Conservation (phyloP, 768 basidiomycete genomes). For the Hypsizygus marmoreus region DNA sequence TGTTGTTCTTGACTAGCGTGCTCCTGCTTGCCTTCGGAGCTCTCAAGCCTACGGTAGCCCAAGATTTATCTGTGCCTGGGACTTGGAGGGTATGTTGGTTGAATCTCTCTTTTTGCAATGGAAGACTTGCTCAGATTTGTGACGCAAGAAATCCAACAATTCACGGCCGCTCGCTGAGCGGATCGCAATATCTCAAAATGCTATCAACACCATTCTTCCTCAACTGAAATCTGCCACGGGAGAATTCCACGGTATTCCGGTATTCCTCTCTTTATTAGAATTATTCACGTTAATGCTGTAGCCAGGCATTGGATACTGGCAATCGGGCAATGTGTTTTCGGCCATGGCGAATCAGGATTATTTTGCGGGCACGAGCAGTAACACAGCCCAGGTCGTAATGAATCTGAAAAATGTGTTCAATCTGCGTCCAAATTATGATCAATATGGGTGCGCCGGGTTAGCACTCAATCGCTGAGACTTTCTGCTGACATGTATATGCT, state of each 20-base stretch:
- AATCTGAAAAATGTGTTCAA: constrained; percentile 44
- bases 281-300: neutral
- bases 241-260: constrained; percentile 43
- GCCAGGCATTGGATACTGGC: constrained; percentile 54
- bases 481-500: too few species aligned
- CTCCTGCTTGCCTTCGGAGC: constrained; percentile 2
- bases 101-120: too few species aligned
- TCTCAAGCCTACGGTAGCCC: constrained; percentile 29
- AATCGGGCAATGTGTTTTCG: constrained; percentile 52
- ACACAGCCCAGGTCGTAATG: constrained; percentile 37
- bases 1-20: constrained; percentile 2
- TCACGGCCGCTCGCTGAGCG: constrained; percentile 38
- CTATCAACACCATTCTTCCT: constrained; percentile 41
- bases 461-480: too few species aligned
- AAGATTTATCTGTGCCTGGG: constrained; percentile 41
- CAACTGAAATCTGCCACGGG: constrained; percentile 37
- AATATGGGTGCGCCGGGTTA: constrained; percentile 40
- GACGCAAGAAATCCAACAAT: constrained; percentile 46
- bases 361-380: constrained; percentile 35
- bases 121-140: neutral
- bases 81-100: constrained; percentile 44
- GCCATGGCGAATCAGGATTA: constrained; percentile 52
- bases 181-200: constrained; percentile 42
- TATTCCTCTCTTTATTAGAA: neutral
- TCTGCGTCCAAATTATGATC: constrained; percentile 42